Evolutionary conservation across 768 basidiomycete genomes (phyloP).

Genomic region (Russula virescens): DNA sequence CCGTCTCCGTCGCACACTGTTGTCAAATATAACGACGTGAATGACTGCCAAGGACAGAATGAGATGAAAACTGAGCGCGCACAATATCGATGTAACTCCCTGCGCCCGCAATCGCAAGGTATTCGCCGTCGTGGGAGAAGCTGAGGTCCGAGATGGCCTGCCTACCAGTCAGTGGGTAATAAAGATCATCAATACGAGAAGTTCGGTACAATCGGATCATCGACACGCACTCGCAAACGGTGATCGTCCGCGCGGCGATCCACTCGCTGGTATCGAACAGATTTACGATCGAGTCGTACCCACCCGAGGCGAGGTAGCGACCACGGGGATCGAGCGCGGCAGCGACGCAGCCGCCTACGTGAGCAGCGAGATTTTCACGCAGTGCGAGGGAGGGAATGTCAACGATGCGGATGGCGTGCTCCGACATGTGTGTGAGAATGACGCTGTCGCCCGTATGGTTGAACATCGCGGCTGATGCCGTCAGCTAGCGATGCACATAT

Average conservation of each 20-base stretch:
- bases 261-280: slow-evolving; percentile 75
- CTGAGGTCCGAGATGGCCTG: slow-evolving; percentile 66
- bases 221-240: slow-evolving; percentile 67
- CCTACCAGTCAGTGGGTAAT: slow-evolving; percentile 33
- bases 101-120: slow-evolving; percentile 66
- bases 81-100: slow-evolving; percentile 77
- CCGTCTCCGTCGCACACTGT: slow-evolving; percentile 76
- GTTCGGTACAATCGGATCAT: neutral
- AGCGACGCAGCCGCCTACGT: slow-evolving; percentile 75
- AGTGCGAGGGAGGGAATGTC: slow-evolving; percentile 59
- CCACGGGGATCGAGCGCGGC: slow-evolving; percentile 78
- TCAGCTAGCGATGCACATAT: slow-evolving; percentile 33
- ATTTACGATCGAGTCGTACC: slow-evolving; percentile 77
- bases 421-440: slow-evolving; percentile 56
- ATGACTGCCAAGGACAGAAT: neutral
- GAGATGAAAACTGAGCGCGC: neutral
- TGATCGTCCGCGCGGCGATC: slow-evolving; percentile 73
- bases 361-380: slow-evolving; percentile 61
- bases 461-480: slow-evolving; percentile 65
- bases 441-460: slow-evolving; percentile 72
- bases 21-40: neutral
- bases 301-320: slow-evolving; percentile 73
- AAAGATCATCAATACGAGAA: neutral
- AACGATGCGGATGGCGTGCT: slow-evolving; percentile 61
- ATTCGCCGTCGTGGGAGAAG: slow-evolving; percentile 83